phyloP scores from a whole-genome alignment of 2,329 filamentous ascomycete genomes.

The Fusarium temperatum region DNA sequence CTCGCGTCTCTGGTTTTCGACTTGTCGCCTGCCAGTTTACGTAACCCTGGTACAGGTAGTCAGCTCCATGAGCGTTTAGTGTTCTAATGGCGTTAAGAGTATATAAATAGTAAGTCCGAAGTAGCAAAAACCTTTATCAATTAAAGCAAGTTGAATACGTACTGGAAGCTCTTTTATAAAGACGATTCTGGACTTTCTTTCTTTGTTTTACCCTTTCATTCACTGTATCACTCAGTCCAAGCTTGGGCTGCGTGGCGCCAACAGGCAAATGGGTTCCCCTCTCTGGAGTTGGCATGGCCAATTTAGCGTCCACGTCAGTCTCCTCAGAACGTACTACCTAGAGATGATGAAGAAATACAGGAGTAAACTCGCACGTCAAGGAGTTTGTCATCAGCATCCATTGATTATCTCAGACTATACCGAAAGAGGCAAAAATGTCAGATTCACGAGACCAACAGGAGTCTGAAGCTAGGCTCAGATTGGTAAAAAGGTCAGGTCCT shows the following conservation, averaged over 20 bases:
- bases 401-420: neutral
- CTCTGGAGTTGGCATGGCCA: neutral
- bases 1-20: neutral
- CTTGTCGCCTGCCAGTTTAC: neutral
- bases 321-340: rapidly evolving
- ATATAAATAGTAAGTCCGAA: no score
- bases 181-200: neutral
- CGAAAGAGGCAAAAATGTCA: neutral
- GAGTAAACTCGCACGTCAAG: neutral
- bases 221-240: neutral
- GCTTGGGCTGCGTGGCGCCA: neutral
- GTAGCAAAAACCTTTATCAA: no score
- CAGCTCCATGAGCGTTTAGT: neutral
- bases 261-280: rapidly evolving
- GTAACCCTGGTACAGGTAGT: neutral
- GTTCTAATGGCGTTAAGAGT: neutral
- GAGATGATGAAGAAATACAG: neutral
- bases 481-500: neutral
- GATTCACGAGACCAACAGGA: neutral
- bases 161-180: neutral
- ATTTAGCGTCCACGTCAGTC: no score
- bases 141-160: neutral
- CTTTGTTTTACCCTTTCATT: neutral
- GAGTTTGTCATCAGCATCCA: neutral
- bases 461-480: neutral